phyloP scores from a whole-genome alignment of 2,329 filamentous ascomycete genomes.

The Lachnum nothofagi region DNA sequence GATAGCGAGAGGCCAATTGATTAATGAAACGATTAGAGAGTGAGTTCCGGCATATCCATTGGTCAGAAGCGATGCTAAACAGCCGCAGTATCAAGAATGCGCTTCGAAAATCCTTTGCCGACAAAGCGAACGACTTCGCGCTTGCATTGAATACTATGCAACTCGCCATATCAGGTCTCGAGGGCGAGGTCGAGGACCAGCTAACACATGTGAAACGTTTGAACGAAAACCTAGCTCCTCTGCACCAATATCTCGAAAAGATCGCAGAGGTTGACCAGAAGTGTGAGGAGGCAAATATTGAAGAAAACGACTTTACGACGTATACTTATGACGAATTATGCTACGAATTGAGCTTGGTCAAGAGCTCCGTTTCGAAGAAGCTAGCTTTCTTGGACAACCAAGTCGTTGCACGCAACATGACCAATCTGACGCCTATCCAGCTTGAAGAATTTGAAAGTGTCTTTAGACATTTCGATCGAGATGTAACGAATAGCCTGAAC shows the following conservation, averaged over 20 bases:
- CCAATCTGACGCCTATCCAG: constrained; percentile 95
- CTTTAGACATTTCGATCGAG: constrained; percentile 95
- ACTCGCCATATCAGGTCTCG: constrained; percentile 89
- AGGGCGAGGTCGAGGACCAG: constrained; percentile 95
- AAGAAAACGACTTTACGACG: constrained; percentile 99
- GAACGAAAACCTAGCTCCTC: constrained; percentile 75
- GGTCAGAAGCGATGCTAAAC: constrained; percentile 30
- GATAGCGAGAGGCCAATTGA: constrained; percentile 82
- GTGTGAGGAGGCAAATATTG: constrained; percentile 94
- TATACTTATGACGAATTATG: constrained; percentile 95
- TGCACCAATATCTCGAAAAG: constrained; percentile 86
- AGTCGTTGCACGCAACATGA: constrained; percentile 97
- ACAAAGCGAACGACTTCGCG: constrained; percentile 98
- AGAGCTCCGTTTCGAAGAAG: constrained; percentile 91
- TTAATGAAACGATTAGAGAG: constrained; percentile 98
- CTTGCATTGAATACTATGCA: constrained; percentile 92
- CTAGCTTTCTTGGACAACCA: constrained; percentile 96
- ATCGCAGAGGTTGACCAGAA: constrained; percentile 82
- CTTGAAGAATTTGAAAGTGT: constrained; percentile 98
- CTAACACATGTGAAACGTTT: constrained; percentile 79
- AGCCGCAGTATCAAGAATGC: constrained; percentile 78
- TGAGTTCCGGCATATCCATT: constrained; percentile 38
- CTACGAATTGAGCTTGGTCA: constrained; percentile 89
- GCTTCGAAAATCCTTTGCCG: constrained; percentile 84
- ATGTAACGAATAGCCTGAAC: constrained; percentile 80